Evolutionary conservation across 441 rosid species (phyloP).

Genomic region (Corymbia calophylla): DNA sequence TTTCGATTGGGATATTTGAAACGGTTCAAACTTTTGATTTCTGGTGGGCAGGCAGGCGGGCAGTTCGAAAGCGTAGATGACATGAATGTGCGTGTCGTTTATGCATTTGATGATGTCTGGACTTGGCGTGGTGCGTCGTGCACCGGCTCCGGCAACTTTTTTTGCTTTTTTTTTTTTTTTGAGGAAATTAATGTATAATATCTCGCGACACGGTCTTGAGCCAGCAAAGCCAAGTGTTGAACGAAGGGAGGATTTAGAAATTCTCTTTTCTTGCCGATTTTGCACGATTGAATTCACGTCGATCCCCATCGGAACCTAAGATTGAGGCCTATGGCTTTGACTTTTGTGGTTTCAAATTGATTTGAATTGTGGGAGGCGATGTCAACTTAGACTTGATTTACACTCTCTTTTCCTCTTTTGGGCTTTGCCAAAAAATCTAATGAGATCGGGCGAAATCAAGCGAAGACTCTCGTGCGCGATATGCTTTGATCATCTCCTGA

Average conservation of each 20-base stretch:
- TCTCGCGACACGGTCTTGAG: background rate
- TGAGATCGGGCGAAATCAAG: background rate
- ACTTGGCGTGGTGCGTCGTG: background rate
- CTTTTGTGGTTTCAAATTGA: background rate
- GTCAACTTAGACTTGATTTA: background rate
- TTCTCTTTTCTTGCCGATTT: background rate
- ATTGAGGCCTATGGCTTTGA: background rate
- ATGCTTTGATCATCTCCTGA: background rate
- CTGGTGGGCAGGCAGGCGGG: background rate
- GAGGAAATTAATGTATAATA: background rate
- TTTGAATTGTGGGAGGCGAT: background rate
- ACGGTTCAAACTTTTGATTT: background rate
- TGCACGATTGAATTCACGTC: background rate
- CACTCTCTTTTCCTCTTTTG: background rate
- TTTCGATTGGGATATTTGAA: background rate
- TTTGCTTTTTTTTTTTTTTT: too few relatives aligned
- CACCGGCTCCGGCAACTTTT: background rate
- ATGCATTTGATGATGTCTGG: background rate
- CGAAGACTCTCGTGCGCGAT: background rate
- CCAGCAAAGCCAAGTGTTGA: background rate
- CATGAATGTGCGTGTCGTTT: background rate
- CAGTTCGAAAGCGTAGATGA: background rate
- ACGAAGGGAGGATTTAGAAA: background rate
- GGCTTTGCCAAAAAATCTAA: background rate
- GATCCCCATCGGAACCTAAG: background rate